Conservation (phyloP, 768 basidiomycete species). For the Daedalea quercina region DNA sequence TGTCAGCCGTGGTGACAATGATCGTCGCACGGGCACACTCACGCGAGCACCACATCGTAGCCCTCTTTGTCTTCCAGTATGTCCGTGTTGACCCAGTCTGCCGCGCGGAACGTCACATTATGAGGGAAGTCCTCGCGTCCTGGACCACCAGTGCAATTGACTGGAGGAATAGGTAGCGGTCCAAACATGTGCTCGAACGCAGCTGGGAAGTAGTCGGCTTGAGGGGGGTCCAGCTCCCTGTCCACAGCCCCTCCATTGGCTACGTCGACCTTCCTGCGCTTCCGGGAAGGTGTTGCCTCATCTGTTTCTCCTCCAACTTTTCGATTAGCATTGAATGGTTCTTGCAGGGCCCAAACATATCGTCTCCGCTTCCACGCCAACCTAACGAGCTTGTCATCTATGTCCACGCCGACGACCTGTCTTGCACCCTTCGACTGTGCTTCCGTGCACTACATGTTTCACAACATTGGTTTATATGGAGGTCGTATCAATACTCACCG, state of each 20-base stretch:
- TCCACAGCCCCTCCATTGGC: not conserved
- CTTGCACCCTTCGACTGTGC: slow-evolving; percentile 58
- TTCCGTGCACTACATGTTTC: slow-evolving; percentile 20
- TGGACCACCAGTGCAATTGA: slow-evolving; percentile 13
- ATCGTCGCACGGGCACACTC: slow-evolving; percentile 18
- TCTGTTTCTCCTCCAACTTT: not conserved
- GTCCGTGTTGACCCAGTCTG: slow-evolving; percentile 62
- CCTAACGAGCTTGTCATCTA: slow-evolving; percentile 70
- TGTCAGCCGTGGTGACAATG: not conserved
- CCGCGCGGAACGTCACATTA: slow-evolving; percentile 65
- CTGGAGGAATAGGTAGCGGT: slow-evolving; percentile 59
- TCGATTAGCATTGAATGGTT: slow-evolving; percentile 23
- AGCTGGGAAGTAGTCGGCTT: slow-evolving; percentile 60
- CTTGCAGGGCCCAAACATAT: slow-evolving; percentile 65
- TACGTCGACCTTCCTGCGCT: slow-evolving; percentile 15
- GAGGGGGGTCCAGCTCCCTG: not conserved
- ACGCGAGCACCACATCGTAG: slow-evolving; percentile 83
- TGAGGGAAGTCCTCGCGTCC: slow-evolving; percentile 56
- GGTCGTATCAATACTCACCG: slow-evolving; percentile 35
- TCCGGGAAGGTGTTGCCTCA: not conserved
- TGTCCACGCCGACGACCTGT: slow-evolving; percentile 80
- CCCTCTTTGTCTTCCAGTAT: slow-evolving; percentile 51
- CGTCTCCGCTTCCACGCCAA: slow-evolving; percentile 70
- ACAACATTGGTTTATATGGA: not conserved
- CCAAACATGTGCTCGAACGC: slow-evolving; percentile 76